These are phyloP conservation scores for Leucoagaricus sp. DNA, from an alignment of 1,284 basidiomycete species.

Conservation along the genomic window DNA sequence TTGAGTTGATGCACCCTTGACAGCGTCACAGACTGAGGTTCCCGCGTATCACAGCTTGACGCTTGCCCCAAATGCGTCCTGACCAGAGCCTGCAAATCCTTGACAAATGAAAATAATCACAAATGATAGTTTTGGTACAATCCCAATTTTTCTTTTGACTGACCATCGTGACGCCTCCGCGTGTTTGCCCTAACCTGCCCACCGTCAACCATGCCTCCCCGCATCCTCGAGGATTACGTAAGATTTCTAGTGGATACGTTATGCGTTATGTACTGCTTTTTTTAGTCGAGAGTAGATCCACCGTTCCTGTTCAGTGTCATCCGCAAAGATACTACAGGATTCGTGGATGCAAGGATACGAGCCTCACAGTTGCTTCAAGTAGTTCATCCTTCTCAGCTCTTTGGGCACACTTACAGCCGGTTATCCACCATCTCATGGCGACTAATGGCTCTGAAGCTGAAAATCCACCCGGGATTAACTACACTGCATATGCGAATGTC, in stretches of 20 bases:
- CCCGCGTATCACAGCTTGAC: conserved; percentile 5
- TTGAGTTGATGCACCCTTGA: conserved; percentile 23
- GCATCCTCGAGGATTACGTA: conserved; percentile 6
- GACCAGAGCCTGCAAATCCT: background rate
- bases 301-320: too few relatives aligned
- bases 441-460: conserved; percentile 60
- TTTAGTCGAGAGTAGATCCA: background rate
- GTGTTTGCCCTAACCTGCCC: background rate
- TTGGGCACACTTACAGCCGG: conserved; percentile 74
- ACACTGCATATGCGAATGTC: conserved; percentile 71
- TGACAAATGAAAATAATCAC: background rate
- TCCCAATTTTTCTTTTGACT: background rate
- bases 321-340: background rate
- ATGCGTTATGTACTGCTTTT: conserved; percentile 5
- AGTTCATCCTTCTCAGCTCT: conserved; percentile 68
- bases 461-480: conserved; percentile 69
- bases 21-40: conserved; percentile 27
- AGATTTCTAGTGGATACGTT: too few relatives aligned
- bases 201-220: background rate
- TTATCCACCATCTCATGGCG: conserved; percentile 73
- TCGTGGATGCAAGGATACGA: conserved; percentile 26
- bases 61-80: background rate
- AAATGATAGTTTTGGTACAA: background rate
- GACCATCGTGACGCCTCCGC: background rate
- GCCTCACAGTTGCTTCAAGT: conserved; percentile 58